phyloP scores from a whole-genome alignment of 306 rosid species.

The Alnus glutinosa region DNA sequence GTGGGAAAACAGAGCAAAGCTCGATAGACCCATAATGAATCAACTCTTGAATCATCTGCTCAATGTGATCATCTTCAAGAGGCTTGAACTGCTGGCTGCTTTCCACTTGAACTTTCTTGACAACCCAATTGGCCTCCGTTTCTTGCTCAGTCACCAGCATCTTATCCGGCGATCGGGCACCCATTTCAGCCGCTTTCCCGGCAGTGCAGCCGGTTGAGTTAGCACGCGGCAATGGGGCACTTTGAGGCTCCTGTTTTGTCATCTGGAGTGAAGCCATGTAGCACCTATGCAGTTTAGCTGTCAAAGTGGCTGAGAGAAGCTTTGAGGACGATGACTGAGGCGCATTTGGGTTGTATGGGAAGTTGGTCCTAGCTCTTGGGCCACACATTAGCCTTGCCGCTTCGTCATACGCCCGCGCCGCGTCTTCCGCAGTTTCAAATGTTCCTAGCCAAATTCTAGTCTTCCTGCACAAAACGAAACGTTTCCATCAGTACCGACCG shows the following conservation, averaged over 20 bases:
- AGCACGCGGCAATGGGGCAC: constrained; percentile 20
- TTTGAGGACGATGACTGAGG: constrained; percentile 74
- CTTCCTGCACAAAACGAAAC: constrained; percentile 53
- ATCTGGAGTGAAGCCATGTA: constrained; percentile 86
- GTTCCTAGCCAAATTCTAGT: constrained; percentile 98
- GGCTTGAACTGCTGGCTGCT: constrained; percentile 45
- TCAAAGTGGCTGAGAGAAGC: constrained; percentile 87
- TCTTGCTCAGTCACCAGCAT: constrained; percentile 31
- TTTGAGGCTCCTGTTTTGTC: constrained; percentile 57
- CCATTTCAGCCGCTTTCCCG: constrained; percentile 21
- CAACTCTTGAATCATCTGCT: constrained; percentile 91
- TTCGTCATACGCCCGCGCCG: constrained; percentile 90
- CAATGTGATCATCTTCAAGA: constrained; percentile 84
- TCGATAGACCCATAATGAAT: constrained; percentile 84
- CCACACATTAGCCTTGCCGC: constrained; percentile 97
- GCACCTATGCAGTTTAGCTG: constrained; percentile 85
- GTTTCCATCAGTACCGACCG: not conserved
- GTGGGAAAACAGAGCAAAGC: constrained; percentile 51
- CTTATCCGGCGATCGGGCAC: constrained; percentile 32
- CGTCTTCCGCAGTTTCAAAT: constrained; percentile 94
- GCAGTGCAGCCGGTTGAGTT: constrained; percentile 28
- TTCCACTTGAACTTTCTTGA: constrained; percentile 61
- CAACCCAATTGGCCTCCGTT: constrained; percentile 43
- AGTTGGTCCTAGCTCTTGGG: constrained; percentile 80
- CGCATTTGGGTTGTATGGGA: constrained; percentile 72